Base-by-base conservation (phyloP, 805 yeast species). In the Sungouiozyma ichnusensis region DNA sequence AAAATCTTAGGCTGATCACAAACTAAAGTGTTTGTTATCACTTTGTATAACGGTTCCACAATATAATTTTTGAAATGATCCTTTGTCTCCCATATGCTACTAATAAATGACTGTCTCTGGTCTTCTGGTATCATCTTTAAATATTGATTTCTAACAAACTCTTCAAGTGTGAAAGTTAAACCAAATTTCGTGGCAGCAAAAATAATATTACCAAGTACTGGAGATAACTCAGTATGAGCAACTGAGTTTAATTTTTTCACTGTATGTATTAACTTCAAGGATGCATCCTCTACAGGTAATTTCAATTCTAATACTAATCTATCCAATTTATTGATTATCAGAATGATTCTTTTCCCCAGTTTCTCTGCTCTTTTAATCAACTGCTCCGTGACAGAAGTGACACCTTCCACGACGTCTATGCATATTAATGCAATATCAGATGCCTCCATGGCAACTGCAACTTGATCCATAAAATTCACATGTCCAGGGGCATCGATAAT, bases 401-500 rank as follows among this genome's bases (percentile, higher is more conserved):
- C 57, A 0, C 97, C 97, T 57, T 90, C 96, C 1, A 86, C 79
- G 1, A 72, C 79, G 57, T 92, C 98, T n/a, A 90, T 68, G 1
- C 85, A 83, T 2, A 87, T 58, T 0, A 81, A 63, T 0, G 75
- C 76, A 2, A 81, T 76, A 48, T 92, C 97, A 0, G 73, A 72
- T 0, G 79, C 66, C 17, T 74, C 59, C 8, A 79, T 58, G 0
- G 83, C 72, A 0, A 74, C 70, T 0, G 76, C 69, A 3, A 76
- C 63, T 50, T 92, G 97, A 55, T 86, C 96, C 20, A 69, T 63
- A 54, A 92, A 92, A 54, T 86, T 80, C 0, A 75, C 73, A 60
- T 92, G 97, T 0, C 99, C 99, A 0, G 99, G 99, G 0, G 95
- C 68, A 53, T 94, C 99, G 1, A 86, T 49, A 1, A 88, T 47